phyloP scores from a whole-genome alignment of 176 grass and related monocot genomes.

The Paspalum notatum region DNA sequence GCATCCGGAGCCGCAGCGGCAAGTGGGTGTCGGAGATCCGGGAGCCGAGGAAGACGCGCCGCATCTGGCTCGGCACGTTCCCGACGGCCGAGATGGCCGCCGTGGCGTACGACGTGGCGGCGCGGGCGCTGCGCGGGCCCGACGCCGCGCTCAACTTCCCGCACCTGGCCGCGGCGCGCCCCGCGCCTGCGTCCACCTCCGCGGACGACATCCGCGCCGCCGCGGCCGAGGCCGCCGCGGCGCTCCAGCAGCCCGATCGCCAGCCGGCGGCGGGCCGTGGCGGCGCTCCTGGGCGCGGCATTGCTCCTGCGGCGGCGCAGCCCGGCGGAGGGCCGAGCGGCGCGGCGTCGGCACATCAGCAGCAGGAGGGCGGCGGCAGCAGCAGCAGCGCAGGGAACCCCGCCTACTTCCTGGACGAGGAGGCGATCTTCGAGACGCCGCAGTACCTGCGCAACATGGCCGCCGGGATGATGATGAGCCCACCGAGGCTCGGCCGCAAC shows the following conservation, averaged over 20 bases:
- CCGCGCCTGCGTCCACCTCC: slow-evolving; percentile 57
- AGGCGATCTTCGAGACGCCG: slow-evolving; percentile 90
- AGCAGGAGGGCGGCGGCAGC: background rate
- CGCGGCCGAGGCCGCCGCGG: slow-evolving; percentile 56
- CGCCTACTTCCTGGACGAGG: slow-evolving; percentile 75
- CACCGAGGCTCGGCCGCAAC: slow-evolving; percentile 63
- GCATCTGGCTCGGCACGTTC: slow-evolving; percentile 99
- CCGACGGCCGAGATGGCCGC: slow-evolving; percentile 92
- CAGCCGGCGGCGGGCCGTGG: background rate
- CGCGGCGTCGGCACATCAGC: background rate
- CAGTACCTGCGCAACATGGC: slow-evolving; percentile 84
- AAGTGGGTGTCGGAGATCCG: slow-evolving; percentile 99
- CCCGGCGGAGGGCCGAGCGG: slow-evolving; percentile 1
- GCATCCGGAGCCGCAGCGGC: slow-evolving; percentile 83
- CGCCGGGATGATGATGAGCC: slow-evolving; percentile 96
- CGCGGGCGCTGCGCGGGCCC: slow-evolving; percentile 63
- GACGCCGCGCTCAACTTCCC: slow-evolving; percentile 87
- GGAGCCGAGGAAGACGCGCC: slow-evolving; percentile 80
- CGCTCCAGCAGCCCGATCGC: background rate
- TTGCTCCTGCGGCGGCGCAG: slow-evolving; percentile 24
- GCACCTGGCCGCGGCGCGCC: slow-evolving; percentile 45
- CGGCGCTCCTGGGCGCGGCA: background rate
- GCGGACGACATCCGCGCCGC: slow-evolving; percentile 78
- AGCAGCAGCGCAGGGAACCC: background rate
- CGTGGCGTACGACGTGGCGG: slow-evolving; percentile 89